Evolutionary conservation across 2,329 filamentous ascomycete genomes (phyloP).

Genomic region (Paraphaeosphaeria sporulosa): DNA sequence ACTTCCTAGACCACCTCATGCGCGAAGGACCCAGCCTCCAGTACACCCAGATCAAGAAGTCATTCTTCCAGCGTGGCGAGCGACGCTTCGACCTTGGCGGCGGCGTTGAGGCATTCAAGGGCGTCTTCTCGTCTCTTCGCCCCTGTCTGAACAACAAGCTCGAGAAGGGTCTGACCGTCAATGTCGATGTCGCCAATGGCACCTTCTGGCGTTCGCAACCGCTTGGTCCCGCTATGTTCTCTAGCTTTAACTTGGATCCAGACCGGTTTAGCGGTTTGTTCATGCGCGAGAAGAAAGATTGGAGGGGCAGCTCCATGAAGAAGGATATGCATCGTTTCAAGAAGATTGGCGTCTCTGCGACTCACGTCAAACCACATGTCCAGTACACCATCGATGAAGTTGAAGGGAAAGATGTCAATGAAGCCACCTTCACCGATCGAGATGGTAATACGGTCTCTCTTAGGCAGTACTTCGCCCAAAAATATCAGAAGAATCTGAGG

Average conservation of each 20-base stretch:
- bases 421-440: constrained; percentile 62
- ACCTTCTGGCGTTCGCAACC: constrained; percentile 75
- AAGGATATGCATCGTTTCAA: constrained; percentile 53
- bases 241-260: constrained; percentile 37
- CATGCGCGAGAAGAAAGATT: constrained; percentile 33
- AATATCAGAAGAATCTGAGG: constrained; percentile 60
- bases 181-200: constrained; percentile 90
- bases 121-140: constrained; percentile 85
- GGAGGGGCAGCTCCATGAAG: constrained; percentile 35
- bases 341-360: constrained; percentile 51
- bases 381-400: constrained; percentile 62
- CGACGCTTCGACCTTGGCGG: constrained; percentile 64
- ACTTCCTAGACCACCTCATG: constrained; percentile 88
- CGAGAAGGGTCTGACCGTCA: constrained; percentile 75
- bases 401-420: constrained; percentile 50
- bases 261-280: constrained; percentile 37
- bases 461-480: constrained; percentile 61
- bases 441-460: constrained; percentile 63
- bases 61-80: constrained; percentile 73
- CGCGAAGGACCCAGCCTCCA: constrained; percentile 76
- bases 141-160: constrained; percentile 65
- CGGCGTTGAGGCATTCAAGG: constrained; percentile 81
- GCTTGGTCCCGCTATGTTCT: constrained; percentile 44
- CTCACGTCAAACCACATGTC: constrained; percentile 46
- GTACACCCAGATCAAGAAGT: constrained; percentile 78